phyloP scores from a whole-genome alignment of 1,284 basidiomycete genomes.

The Cryptococcus sp. region DNA sequence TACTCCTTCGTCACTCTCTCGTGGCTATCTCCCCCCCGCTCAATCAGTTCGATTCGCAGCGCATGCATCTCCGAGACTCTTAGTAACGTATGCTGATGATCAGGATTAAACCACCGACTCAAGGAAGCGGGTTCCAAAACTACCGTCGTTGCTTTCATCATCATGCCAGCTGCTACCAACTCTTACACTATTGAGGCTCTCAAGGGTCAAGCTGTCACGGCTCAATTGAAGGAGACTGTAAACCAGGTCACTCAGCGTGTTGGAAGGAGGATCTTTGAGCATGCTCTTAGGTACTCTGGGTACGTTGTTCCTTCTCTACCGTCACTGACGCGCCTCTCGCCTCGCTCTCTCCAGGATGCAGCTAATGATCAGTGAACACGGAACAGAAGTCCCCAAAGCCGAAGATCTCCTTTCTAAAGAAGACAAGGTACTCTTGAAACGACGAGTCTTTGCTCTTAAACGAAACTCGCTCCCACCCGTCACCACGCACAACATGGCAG shows the following conservation, averaged over 20 bases:
- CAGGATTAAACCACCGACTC: slow-evolving; percentile 74
- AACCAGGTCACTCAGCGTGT: slow-evolving; percentile 90
- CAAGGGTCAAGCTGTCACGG: slow-evolving; percentile 96
- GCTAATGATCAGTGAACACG: slow-evolving; percentile 58
- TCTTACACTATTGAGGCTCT: slow-evolving; percentile 97
- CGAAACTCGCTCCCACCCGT: slow-evolving; percentile 88
- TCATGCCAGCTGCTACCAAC: slow-evolving; percentile 94
- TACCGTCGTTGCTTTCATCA: slow-evolving; percentile 96
- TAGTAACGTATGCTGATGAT: not conserved
- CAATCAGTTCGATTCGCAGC: no score
- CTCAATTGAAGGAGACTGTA: slow-evolving; percentile 91
- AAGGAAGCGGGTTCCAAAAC: slow-evolving; percentile 72
- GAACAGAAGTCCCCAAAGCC: slow-evolving; percentile 64
- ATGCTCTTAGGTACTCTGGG: slow-evolving; percentile 88
- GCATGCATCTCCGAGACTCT: not conserved
- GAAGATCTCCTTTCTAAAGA: slow-evolving; percentile 79
- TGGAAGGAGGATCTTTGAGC: slow-evolving; percentile 86
- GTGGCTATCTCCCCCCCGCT: no score
- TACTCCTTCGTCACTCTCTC: no score
- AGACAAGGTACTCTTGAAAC: slow-evolving; percentile 93
- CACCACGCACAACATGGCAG: slow-evolving; percentile 96
- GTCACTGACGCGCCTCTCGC: not conserved
- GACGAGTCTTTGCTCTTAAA: slow-evolving; percentile 93
- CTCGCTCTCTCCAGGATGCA: not conserved
- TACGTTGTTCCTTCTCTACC: slow-evolving; percentile 43